These are phyloP conservation scores for Blastocystis sp. DNA, from an alignment of 352 stramenopile species.

Conservation along the genomic window DNA sequence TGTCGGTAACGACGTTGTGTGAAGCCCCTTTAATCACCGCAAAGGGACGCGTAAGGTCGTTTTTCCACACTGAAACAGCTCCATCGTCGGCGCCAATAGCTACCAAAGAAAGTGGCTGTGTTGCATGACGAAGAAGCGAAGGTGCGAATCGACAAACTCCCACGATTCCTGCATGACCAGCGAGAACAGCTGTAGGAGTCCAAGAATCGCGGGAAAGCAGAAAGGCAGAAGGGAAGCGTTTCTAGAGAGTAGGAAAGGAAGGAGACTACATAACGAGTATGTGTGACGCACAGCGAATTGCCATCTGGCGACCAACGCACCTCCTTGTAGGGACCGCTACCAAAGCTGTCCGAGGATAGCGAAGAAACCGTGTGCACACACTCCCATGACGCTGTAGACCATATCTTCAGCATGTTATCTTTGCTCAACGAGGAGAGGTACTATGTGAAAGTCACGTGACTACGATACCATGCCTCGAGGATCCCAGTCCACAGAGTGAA, in stretches of 20 bases:
- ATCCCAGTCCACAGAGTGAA: constrained; percentile 29
- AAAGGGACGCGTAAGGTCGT: neutral
- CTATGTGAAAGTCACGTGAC: neutral
- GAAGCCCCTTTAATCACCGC: neutral
- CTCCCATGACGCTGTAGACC: neutral
- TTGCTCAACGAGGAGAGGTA: constrained; percentile 37
- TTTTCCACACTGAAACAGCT: neutral
- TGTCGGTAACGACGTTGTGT: neutral
- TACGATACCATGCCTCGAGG: neutral
- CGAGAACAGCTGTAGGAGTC: constrained; percentile 1
- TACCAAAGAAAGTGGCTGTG: neutral
- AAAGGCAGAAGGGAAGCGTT: neutral
- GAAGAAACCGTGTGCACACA: neutral
- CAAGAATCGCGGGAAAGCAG: neutral
- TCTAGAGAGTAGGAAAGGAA: neutral
- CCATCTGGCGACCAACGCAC: constrained; percentile 30
- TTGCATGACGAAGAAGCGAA: neutral
- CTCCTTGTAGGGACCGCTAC: constrained; percentile 18
- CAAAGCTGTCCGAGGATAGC: neutral
- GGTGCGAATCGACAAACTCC: neutral
- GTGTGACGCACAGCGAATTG: neutral
- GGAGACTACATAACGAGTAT: neutral
- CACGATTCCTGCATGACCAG: constrained; percentile 16
- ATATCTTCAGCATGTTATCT: constrained; percentile 21
- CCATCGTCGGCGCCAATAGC: neutral